Base-by-base conservation (phyloP, 306 rosid species). In the Cicer judaicum region DNA sequence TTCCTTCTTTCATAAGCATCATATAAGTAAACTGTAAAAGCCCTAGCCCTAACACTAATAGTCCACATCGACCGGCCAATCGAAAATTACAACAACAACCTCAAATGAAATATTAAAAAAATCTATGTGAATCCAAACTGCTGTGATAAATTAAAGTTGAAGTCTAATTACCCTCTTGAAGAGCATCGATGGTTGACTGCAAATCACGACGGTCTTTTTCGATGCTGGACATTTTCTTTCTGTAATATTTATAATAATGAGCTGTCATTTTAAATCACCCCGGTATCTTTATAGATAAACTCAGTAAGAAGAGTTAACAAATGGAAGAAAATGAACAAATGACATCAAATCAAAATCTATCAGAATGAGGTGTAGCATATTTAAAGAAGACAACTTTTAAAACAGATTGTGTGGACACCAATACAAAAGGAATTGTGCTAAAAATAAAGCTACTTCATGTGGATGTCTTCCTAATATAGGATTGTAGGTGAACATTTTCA, bases 191-290 rank as follows among this genome's bases (percentile, higher is more conserved):
- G 34, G 98, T 92, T 80, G 96, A 90, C 70, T 87, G 89, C 89
- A 95, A 82, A 85, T 95, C 98, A 18, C 67, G 84, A 68, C 93
- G 93, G 12, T 92, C 99, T 84, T 84, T 95, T 78, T 92, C 96
- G 60, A 90, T 76, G 91, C 90, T 95, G 55, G 91, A 85, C 78
- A 95, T 71, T 85, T 81, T 90, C 85, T 90, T 92, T 82, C 98
- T 95, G 93, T 84, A 88, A 78, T 55, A 61, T 68, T 72, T 73
- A 73, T 53, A 42, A 75, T 5, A 42, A 77, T 5, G 47, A 70
- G 75, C 18, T 39, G 57, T 85, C 50, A 82, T 41, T 76, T 75
- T 76, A 46, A 36, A 59, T 72, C 36, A 1, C 18, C 80, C 50
- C 3, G 39, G 29, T 43, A 77, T 70, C 64, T 46, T 74, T 7